Percentiles rank a stretch among this genome's conserved stretches.
Conservation (phyloP, 495 filamentous ascomycete species). For the Penicillium paxilli region DNA sequence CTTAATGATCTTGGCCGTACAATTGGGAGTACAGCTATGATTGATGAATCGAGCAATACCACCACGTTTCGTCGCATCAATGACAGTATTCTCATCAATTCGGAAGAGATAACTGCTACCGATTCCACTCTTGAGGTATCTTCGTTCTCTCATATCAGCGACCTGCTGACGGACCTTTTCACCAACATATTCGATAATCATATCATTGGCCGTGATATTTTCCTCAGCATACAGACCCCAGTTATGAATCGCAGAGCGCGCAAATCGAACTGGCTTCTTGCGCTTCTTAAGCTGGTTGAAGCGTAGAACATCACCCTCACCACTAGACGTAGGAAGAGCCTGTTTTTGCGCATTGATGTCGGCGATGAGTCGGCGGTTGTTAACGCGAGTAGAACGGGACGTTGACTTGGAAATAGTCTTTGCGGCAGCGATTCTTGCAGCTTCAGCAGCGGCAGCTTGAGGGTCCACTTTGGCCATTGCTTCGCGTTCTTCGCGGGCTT, state of each 20-base stretch:
- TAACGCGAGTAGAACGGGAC: constrained; percentile 88
- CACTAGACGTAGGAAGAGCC: constrained; percentile 64
- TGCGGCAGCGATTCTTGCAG: constrained; percentile 72
- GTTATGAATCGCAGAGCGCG: constrained; percentile 96
- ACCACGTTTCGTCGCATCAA: constrained; percentile 97
- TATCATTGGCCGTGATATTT: constrained; percentile 94
- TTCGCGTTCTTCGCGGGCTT: constrained; percentile 82
- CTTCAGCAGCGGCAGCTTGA: constrained; percentile 62
- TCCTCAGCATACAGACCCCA: constrained; percentile 98
- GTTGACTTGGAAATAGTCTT: constrained; percentile 74
- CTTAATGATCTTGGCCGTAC: constrained; percentile 99
- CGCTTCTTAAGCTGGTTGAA: constrained; percentile 99
- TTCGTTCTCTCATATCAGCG: constrained; percentile 86
- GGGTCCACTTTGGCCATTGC: constrained; percentile 72
- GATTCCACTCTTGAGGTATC: constrained; percentile 94
- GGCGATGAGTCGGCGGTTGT: constrained; percentile 89
- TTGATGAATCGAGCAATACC: constrained; percentile 99
- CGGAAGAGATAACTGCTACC: constrained; percentile 97
- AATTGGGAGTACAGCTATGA: constrained; percentile 96
- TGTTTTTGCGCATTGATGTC: constrained; percentile 94
- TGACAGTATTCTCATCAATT: constrained; percentile 95
- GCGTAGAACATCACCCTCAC: constrained; percentile 83
- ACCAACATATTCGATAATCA: constrained; percentile 99
- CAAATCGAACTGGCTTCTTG: constrained; percentile 98
- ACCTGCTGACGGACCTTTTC: constrained; percentile 97